Conservation (phyloP, 2,329 filamentous ascomycete species). For the Ophiostoma piceae region DNA sequence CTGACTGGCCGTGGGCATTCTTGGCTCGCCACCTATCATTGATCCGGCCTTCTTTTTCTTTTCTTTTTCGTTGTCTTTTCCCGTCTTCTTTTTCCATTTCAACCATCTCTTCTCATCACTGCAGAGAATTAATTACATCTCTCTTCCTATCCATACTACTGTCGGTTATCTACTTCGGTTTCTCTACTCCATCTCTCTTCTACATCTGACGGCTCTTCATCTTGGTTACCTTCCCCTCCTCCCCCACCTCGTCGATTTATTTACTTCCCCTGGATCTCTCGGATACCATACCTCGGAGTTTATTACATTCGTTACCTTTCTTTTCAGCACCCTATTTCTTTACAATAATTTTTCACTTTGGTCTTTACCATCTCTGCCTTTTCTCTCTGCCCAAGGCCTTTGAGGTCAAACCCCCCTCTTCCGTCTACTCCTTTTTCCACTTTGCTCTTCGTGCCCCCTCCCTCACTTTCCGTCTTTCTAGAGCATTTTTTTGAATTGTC, state of each 20-base stretch:
- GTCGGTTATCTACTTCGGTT: neutral
- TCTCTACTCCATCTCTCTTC: neutral
- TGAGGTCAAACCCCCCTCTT: neutral
- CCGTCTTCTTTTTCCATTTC: neutral
- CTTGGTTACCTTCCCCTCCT: neutral
- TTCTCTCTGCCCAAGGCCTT: neutral
- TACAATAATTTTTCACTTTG: neutral
- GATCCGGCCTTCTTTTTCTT: neutral
- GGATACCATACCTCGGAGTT: too few relatives aligned
- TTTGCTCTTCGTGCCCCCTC: neutral
- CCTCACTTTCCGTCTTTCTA: neutral
- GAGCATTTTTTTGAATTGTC: neutral
- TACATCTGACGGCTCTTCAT: neutral
- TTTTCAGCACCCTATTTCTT: neutral
- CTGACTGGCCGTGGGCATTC: neutral
- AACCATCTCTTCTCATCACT: neutral
- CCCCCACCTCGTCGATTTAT: neutral
- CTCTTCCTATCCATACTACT: neutral
- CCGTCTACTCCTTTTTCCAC: slow-evolving; percentile 6
- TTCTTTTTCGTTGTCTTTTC: neutral
- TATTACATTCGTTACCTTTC: neutral
- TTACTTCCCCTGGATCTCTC: neutral
- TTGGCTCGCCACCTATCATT: neutral
- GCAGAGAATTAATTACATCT: neutral
- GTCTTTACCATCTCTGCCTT: neutral